Conservation (phyloP, 2,329 filamentous ascomycete genomes). For the Fusarium phyllophilum region DNA sequence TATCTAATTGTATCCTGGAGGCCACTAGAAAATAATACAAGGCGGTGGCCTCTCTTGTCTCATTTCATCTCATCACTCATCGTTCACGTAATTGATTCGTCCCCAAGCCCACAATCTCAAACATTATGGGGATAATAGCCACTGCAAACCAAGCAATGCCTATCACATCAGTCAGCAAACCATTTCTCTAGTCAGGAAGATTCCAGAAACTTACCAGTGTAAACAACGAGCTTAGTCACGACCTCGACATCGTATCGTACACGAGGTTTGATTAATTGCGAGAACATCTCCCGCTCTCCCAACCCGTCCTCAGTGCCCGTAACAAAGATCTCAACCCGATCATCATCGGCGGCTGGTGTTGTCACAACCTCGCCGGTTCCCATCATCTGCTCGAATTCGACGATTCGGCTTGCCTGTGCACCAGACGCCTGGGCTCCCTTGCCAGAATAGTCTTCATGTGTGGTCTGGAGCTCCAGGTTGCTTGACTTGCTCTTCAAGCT, state of each 20-base stretch:
- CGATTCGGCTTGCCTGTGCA: constrained; percentile 60
- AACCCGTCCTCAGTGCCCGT: constrained; percentile 58
- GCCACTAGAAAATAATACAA: constrained; percentile 12
- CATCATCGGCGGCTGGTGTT: constrained; percentile 46
- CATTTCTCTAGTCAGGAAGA: neutral
- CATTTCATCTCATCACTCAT: constrained; percentile 35
- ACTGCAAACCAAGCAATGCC: constrained; percentile 87
- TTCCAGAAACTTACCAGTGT: constrained; percentile 70
- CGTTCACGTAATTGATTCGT: constrained; percentile 50
- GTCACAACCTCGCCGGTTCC: constrained; percentile 67
- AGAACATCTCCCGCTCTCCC: constrained; percentile 84
- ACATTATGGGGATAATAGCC: constrained; percentile 77
- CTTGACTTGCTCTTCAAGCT: constrained; percentile 58
- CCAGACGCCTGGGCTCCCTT: constrained; percentile 55
- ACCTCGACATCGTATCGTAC: constrained; percentile 99
- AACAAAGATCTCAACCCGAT: constrained; percentile 49
- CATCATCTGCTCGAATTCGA: constrained; percentile 79
- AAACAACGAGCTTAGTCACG: constrained; percentile 95
- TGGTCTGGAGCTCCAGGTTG: constrained; percentile 53
- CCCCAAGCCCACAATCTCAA: constrained; percentile 68
- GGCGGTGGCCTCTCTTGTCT: neutral
- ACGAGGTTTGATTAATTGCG: constrained; percentile 82
- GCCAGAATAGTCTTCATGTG: constrained; percentile 52
- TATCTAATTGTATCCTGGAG: constrained; percentile 31
- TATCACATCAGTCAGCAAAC: constrained; percentile 47